These are phyloP conservation scores for Neurospora sp. DNA, from an alignment of 495 filamentous ascomycete species.

Conservation along the genomic window DNA sequence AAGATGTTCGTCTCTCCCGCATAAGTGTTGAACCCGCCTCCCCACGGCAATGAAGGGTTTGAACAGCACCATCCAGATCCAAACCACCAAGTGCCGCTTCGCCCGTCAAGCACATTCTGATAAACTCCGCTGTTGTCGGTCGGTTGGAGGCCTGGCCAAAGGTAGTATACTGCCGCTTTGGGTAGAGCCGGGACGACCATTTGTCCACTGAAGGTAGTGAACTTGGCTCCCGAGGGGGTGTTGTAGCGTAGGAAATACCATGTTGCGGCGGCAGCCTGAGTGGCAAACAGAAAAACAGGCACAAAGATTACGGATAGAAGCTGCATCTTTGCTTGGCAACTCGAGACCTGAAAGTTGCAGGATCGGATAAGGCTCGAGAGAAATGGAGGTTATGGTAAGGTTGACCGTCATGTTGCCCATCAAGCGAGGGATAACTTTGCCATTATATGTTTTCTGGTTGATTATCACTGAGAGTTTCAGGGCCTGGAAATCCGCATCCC, in stretches of 20 bases:
- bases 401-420: not conserved
- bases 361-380: not conserved
- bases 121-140: constrained; percentile 33
- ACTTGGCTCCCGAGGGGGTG: constrained; percentile 21
- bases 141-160: constrained; percentile 35
- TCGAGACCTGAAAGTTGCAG: not conserved
- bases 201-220: constrained; percentile 29
- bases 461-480: not conserved
- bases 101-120: constrained; percentile 32
- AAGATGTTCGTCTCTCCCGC: constrained; percentile 23
- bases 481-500: not conserved
- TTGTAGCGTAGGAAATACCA: constrained; percentile 31
- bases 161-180: constrained; percentile 28
- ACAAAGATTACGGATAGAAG: not conserved
- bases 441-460: not conserved
- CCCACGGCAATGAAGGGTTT: constrained; percentile 32
- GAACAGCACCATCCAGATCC: constrained; percentile 34
- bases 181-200: constrained; percentile 29
- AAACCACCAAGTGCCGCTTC: constrained; percentile 35
- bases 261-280: constrained; percentile 15
- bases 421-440: not conserved
- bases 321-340: not conserved
- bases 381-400: not conserved
- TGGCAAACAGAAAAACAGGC: constrained; percentile 12
- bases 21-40: constrained; percentile 29